A percentile compares a stretch with the other conserved stretches of the same genome.
phyloP scores from a whole-genome alignment of 2,329 filamentous ascomycete genomes.

The Botrytis aclada region DNA sequence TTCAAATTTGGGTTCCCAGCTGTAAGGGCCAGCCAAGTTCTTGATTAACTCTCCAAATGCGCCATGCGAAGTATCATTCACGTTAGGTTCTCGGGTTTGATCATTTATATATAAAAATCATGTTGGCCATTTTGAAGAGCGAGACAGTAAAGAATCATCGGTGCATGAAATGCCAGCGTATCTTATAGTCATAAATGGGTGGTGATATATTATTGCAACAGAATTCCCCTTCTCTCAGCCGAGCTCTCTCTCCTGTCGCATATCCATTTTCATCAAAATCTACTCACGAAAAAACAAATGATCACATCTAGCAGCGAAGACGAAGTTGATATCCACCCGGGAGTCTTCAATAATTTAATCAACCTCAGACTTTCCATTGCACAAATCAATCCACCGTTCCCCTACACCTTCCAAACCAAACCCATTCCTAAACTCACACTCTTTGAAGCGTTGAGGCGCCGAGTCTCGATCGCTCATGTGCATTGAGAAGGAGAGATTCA shows the following conservation, averaged over 20 bases:
- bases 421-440: neutral
- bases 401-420: neutral
- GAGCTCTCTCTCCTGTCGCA: neutral
- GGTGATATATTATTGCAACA: neutral
- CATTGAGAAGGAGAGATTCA: neutral
- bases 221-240: neutral
- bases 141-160: neutral
- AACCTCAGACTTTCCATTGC: neutral
- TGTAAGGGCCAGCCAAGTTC: neutral
- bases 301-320: neutral
- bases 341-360: neutral
- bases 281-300: neutral
- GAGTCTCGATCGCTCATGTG: neutral
- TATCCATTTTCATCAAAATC: neutral
- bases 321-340: rapidly evolving
- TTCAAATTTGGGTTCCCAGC: neutral
- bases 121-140: neutral
- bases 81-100: neutral
- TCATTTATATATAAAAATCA: neutral
- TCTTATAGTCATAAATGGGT: neutral
- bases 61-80: neutral
- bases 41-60: neutral
- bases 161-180: neutral
- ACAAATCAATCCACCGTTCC: neutral
- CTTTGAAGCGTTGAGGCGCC: neutral